Base-by-base conservation (phyloP, 495 filamentous ascomycete genomes). In the Tuber calosporum region DNA sequence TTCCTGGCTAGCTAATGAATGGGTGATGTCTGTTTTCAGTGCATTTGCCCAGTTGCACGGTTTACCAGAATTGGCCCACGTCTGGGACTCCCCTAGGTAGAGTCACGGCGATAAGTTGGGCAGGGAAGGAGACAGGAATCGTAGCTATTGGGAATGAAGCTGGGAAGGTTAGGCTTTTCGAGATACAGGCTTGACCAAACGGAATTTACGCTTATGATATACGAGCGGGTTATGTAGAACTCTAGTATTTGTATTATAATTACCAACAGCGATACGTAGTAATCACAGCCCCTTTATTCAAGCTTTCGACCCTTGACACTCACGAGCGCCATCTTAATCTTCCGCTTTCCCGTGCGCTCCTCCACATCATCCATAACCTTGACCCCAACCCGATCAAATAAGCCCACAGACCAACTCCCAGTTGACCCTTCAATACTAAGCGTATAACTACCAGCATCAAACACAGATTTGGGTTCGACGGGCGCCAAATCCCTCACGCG, bases 21-120 rank as follows among this genome's bases (percentile, higher is more conserved):
- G 66, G 34, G 13, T 13, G 48, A 13, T 22, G 20, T 53, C n/a
- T 74, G 45, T 73, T 62, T 73, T 39, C 73, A 86, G 93, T 95
- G 45, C 95, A 99, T 83, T 84, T 99, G 77, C 94, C 94, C 1
- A 91, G 87, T 73, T 96, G 93, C 81, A 96, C 93, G 3, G 93
- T 97, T 22, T 99, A 95, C 85, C 88, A 88, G 79, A 98, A 99
- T 83, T 99, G 95, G 95, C 95, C 95, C 34, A 99, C 95, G 58
- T 87, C 87, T 53, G 88, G 89, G 82, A 99, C 95, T 71, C 94
- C 96, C 15, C 81, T 99, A 73, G 96, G 96, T 0, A 86, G 93
- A 42, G 89, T 98, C 70, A 92, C 90, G 4, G 87, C 89, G 1
- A 88, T 97, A 67, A 90, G 92, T 30, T 93, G 94, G 78, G 88